Base-by-base conservation (phyloP, 306 rosid genomes). In the Nissolia schottii region DNA sequence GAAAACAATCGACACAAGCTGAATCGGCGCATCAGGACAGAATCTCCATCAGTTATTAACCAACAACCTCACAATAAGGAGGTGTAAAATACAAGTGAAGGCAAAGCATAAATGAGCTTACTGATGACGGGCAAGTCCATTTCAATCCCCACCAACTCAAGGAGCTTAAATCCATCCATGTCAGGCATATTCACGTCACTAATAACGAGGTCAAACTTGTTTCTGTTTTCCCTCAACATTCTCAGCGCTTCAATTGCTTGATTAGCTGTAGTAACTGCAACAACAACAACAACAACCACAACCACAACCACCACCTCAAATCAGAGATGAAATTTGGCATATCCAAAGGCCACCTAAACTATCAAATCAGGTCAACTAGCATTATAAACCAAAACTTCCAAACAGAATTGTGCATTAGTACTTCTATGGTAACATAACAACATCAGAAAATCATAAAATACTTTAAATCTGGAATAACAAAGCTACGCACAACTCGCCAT, bases 121-220 rank as follows among this genome's bases (percentile, higher is more conserved):
- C 97, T 89, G 55, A 92, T 92, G 11, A 92, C 97, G 32, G 97
- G 97, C 19, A 92, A 81, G 86, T 92, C 98, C 98, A 92, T 92
- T 78, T 92, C 98, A 64, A 86, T 92, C 48, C 98, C 98, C 79
- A 92, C 83, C 56, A 76, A 83, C 72, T 92, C 98, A 75, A 92
- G 96, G 14, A 90, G 96, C 89, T 90, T 90, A 70, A 92, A 92
- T 62, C 98, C 98, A 71, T 92, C 92, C 87, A 92, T 88, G 85
- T 89, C 95, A 7, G 98, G 98, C 98, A 90, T 92, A 46, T 83
- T 81, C 10, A 92, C 96, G 80, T 90, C 98, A 68, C 91, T 92
- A 27, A 92, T 90, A 73, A 90, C 98, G 9, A 92, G 86, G 79
- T 92, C 98, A 82, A 80, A 90, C 74, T 65, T 79, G 41, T 88